Evolutionary conservation across 306 rosid species (phyloP), one percentile per base, ranked within the genome.

Genomic region (Dryas octopetala): DNA sequence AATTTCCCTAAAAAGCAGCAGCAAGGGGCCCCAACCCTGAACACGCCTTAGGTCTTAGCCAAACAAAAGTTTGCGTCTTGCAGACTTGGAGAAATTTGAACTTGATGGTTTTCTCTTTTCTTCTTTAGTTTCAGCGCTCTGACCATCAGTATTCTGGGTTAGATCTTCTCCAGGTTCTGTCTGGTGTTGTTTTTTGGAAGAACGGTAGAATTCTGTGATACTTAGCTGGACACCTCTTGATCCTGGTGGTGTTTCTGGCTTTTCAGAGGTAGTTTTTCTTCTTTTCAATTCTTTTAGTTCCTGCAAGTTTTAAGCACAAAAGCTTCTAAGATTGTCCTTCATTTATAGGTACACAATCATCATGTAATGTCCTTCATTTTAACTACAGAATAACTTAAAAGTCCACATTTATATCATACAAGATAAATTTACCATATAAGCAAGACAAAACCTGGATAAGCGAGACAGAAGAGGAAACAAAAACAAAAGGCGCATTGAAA

Each of bases 51-150:
- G 48, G 79, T 51, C 85, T 83, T 89, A 85, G 48, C 87, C 82
- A 64, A 95, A 95, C 79, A 89, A 86, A 83, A 95, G 99, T 71
- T 92, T 91, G 5, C 97, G 96, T 84, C 97, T 82, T 52, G 78
- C 93, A 23, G 97, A 92, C 86, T 95, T 91, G 0, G 93, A 66
- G 47, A 87, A 77, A 40, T 83, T 91, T 17, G 86, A 53, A 53
- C 76, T 80, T 4, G 92, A 77, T 5, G 32, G 62, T 62, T 82
- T 78, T 69, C 89, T 85, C 82, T 85, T 89, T 66, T 10, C 71
- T 67, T 87, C 81, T 15, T 86, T 83, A 47, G 74, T 62, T 71
- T 69, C 85, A 55, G 73, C 77, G 1, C 38, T 84, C 62, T 48
- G 72, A 85, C 65, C 44, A 43, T 69, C 83, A 6, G 14, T 1